phyloP scores from a whole-genome alignment of 352 stramenopile genomes.

The Peronosclerospora sorghi region DNA sequence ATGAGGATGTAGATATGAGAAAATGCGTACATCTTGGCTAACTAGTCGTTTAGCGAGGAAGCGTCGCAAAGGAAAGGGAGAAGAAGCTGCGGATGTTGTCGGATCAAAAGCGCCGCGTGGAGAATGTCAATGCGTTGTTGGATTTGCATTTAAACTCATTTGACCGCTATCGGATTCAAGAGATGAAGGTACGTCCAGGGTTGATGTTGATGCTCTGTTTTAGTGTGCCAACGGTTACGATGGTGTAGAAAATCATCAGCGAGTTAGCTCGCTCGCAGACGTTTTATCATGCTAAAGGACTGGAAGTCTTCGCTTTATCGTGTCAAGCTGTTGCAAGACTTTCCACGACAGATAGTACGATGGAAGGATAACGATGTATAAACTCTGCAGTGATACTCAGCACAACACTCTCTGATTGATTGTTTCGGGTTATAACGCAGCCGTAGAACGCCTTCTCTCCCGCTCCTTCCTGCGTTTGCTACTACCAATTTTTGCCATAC shows the following conservation, averaged over 20 bases:
- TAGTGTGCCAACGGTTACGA: too few species aligned
- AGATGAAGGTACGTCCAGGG: slow-evolving; percentile 52
- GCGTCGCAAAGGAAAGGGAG: slow-evolving; percentile 53
- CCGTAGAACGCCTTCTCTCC: slow-evolving; percentile 19
- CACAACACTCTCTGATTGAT: background rate
- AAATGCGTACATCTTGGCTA: background rate
- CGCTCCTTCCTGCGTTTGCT: slow-evolving; percentile 45
- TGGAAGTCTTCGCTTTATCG: slow-evolving; percentile 53
- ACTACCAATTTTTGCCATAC: slow-evolving; percentile 50
- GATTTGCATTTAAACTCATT: slow-evolving; percentile 68
- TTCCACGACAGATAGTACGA: slow-evolving; percentile 3
- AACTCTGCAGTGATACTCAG: background rate
- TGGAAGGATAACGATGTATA: slow-evolving; percentile 1
- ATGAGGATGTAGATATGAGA: background rate
- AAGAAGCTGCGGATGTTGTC: slow-evolving; percentile 75
- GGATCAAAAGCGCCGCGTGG: slow-evolving; percentile 71
- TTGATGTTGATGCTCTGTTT: too few species aligned
- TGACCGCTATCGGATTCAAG: slow-evolving; percentile 53
- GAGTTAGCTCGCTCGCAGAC: slow-evolving; percentile 63
- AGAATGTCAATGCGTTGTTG: slow-evolving; percentile 71
- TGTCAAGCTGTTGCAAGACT: slow-evolving; percentile 42
- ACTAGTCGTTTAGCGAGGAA: slow-evolving; percentile 21
- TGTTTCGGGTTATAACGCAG: slow-evolving; percentile 7
- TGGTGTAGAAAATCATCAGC: slow-evolving; percentile 49
- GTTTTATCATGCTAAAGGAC: slow-evolving; percentile 67